phyloP scores from a whole-genome alignment of 305 asterid species.

The Fraxinus albicans region DNA sequence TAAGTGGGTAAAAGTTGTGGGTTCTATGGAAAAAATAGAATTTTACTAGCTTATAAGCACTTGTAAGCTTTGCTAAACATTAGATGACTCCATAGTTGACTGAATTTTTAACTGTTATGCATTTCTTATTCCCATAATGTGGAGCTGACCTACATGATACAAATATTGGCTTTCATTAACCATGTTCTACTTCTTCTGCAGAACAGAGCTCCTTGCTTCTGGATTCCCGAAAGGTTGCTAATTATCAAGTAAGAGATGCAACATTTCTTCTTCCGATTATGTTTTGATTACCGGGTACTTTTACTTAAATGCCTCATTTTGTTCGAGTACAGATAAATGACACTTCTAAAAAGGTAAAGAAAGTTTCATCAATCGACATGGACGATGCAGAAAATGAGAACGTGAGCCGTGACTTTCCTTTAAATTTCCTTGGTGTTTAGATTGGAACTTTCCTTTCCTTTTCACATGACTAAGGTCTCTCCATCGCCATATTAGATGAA shows the following conservation, averaged over 20 bases:
- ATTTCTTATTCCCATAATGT: not conserved
- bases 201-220: constrained; percentile 43
- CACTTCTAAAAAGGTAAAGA: constrained; percentile 31
- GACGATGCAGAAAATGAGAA: constrained; percentile 40
- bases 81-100: not conserved
- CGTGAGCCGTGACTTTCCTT: constrained; percentile 37
- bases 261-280: constrained; percentile 17
- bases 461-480: constrained; percentile 19
- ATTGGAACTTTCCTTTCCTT: constrained; percentile 5
- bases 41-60: not conserved
- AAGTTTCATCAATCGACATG: constrained; percentile 35
- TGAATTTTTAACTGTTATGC: not conserved
- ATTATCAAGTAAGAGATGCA: constrained; percentile 47
- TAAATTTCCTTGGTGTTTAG: not conserved
- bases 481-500: constrained; percentile 53
- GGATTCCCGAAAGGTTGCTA: constrained; percentile 35
- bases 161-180: constrained; percentile 15
- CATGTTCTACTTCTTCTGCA: constrained; percentile 43
- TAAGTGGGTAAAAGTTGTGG: not conserved
- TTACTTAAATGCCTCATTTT: constrained; percentile 21
- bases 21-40: not conserved
- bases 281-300: constrained; percentile 15
- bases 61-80: not conserved
- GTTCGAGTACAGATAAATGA: constrained; percentile 40
- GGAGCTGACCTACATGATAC: constrained; percentile 15